Conservation (phyloP, 169 alveolate species). For the Eimeria falciformis region DNA sequence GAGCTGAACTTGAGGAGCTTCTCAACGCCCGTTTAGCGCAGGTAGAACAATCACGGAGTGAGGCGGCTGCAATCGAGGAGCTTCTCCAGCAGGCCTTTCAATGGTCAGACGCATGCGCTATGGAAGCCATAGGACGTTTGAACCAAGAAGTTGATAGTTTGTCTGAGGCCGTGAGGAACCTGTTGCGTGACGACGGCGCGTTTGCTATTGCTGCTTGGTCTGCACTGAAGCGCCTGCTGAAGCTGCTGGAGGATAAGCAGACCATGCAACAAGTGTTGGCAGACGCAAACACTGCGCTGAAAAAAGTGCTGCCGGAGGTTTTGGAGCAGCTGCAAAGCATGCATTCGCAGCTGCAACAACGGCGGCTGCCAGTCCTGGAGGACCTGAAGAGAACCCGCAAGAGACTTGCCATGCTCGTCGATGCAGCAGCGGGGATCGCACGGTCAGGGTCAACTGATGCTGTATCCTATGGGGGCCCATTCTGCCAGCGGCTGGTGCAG, state of each 20-base stretch:
- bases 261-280: neutral
- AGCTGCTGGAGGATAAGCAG: slow-evolving; percentile 21
- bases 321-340: slow-evolving; percentile 20
- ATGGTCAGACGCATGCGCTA: slow-evolving; percentile 20
- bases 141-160: neutral
- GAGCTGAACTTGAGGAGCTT: neutral
- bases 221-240: slow-evolving; percentile 33
- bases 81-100: neutral
- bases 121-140: neutral
- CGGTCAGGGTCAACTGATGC: neutral
- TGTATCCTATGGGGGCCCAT: slow-evolving; percentile 26
- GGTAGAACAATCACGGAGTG: neutral
- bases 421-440: slow-evolving; percentile 35
- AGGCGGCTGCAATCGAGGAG: neutral
- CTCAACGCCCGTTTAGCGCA: neutral
- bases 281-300: neutral
- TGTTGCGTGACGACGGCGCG: slow-evolving; percentile 11
- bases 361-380: slow-evolving; percentile 49
- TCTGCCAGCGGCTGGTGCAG: slow-evolving; percentile 45
- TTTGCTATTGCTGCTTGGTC: slow-evolving; percentile 35
- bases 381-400: slow-evolving; percentile 9
- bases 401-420: neutral
- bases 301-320: neutral
- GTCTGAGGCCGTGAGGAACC: neutral
- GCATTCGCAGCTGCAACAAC: slow-evolving; percentile 45